Evolutionary conservation across 2,329 filamentous ascomycete genomes (phyloP).

Genomic region (Fusarium liriodendri): DNA sequence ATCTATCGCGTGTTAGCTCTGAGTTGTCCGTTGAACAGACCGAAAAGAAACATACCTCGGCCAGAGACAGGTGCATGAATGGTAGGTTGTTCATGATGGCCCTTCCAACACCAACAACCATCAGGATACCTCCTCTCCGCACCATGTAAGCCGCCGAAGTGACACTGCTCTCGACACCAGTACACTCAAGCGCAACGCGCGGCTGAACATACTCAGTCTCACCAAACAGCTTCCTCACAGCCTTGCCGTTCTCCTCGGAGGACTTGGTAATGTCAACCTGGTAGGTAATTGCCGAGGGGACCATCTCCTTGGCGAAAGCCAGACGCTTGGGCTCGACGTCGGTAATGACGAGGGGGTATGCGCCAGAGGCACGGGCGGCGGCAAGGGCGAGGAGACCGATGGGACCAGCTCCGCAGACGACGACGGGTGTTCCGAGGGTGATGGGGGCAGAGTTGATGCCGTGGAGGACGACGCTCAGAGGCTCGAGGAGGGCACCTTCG

Average conservation of each 20-base stretch:
- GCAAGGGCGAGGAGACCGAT: constrained; percentile 71
- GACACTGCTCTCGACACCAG: constrained; percentile 72
- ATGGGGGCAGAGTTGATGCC: constrained; percentile 66
- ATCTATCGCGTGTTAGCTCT: constrained; percentile 52
- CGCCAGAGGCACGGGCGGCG: constrained; percentile 69
- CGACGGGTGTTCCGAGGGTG: constrained; percentile 63
- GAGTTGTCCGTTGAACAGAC: no score
- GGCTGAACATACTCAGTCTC: constrained; percentile 67
- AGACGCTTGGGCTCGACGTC: constrained; percentile 69
- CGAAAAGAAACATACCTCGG: constrained; percentile 56
- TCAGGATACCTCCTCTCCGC: constrained; percentile 68
- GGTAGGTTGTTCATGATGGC: constrained; percentile 73
- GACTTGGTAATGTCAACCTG: constrained; percentile 59
- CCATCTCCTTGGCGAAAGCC: constrained; percentile 67
- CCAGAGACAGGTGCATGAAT: constrained; percentile 73
- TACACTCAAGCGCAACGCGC: constrained; percentile 72
- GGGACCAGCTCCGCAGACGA: constrained; percentile 72
- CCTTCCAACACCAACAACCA: constrained; percentile 73
- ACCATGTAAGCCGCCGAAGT: constrained; percentile 68
- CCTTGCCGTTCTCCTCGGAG: constrained; percentile 61
- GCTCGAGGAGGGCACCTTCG: constrained; percentile 73
- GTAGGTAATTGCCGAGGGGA: constrained; percentile 66
- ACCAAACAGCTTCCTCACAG: constrained; percentile 66
- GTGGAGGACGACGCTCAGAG: constrained; percentile 71
- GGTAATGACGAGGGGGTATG: constrained; percentile 72